Base-by-base conservation (phyloP, 2,329 filamentous ascomycete species). In the Coniochaeta hoffmannii region DNA sequence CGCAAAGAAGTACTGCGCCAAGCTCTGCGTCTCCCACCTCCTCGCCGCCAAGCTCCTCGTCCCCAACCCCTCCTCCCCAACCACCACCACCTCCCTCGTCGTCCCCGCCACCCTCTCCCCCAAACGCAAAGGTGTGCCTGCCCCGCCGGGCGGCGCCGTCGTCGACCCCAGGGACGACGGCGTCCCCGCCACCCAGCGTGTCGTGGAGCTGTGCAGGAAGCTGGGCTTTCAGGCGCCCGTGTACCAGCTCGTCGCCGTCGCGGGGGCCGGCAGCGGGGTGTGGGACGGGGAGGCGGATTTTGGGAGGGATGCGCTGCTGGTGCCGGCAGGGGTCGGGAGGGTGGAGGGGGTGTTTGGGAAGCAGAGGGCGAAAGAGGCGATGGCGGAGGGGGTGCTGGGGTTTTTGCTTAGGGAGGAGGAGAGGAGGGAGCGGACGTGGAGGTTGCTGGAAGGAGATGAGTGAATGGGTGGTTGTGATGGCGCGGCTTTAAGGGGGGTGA, bases 1-100 rank as follows among this genome's bases (percentile, higher is more conserved):
- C 34, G 79, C 81, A 24, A 82, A 79, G 64, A 70, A 75, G 58
- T 80, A 76, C 59, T 79, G 80, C 0, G 78, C 80, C 22, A 74
- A 73, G 60, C 72, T 70, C 12, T 78, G 78, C 24, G 60, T 76
- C 22, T 64, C 71, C 8, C 79, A 71, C 68, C 67, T 80, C 15
- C 62, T 64, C 19, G 54, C 36, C 2, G 57, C 65, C 24, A 61
- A 62, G 9, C 57, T 61, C 31, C 69, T 73, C 65, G 62, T 62
- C 1, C 22, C 8, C 10, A 5, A 36, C 34, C 28, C 19, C 26
- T 28, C n/a, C 14, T 19, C 36, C 30, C 24, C 24, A 56, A 24
- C 10, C 53, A 14, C 22, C 26, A 12, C 14, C 15, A 30, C 50
- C 17, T 19, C 50, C 26, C 17, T 19, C 50, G 22, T 11, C 19